Evolutionary conservation across 139 green algal genomes (phyloP).

Genomic region (Micromonas commoda): DNA sequence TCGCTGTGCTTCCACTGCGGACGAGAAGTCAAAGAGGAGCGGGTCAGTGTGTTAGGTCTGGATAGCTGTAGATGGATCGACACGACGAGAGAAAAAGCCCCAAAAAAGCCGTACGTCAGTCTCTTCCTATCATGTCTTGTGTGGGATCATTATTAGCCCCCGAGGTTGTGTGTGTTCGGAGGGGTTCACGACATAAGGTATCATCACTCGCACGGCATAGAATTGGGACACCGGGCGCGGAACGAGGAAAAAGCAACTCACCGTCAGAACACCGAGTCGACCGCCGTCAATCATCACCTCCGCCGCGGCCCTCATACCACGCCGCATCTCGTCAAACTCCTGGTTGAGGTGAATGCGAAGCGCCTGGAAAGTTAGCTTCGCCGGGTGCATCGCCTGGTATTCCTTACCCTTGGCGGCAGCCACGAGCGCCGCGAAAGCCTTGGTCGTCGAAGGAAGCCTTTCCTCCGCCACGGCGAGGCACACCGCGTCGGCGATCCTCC

Average conservation of each 20-base stretch:
- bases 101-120: background rate
- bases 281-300: conserved; percentile 26
- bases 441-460: conserved; percentile 14
- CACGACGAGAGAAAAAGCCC: too few relatives aligned
- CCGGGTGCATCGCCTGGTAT: conserved; percentile 33
- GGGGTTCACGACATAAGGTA: background rate
- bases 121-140: conserved; percentile 4
- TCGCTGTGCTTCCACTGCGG: conserved; percentile 31
- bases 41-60: too few relatives aligned
- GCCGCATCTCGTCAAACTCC: conserved; percentile 35
- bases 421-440: conserved; percentile 30
- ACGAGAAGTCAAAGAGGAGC: background rate
- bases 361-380: conserved; percentile 35
- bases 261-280: conserved; percentile 22
- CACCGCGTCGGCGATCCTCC: conserved; percentile 23
- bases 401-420: conserved; percentile 27
- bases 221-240: background rate
- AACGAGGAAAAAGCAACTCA: background rate
- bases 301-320: conserved; percentile 23
- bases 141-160: background rate
- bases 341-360: conserved; percentile 31
- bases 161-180: background rate
- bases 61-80: too few relatives aligned
- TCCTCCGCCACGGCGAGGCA: conserved; percentile 9
- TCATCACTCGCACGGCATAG: background rate